These are phyloP conservation scores for Globisporangium paroecandrum DNA, from an alignment of 352 stramenopile genomes.

Conservation along the genomic window DNA sequence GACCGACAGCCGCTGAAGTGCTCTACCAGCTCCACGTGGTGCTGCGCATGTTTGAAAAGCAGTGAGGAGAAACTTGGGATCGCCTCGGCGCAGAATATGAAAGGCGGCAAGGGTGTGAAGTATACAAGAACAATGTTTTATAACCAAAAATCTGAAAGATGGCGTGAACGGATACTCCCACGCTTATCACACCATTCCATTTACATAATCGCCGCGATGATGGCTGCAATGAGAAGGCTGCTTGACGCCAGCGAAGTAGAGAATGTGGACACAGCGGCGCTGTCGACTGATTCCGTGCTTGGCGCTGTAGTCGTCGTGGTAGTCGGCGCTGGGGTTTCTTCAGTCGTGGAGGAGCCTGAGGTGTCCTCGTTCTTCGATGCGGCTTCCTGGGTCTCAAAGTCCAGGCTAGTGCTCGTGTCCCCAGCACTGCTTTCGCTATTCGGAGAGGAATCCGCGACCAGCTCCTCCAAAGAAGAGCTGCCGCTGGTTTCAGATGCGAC, in stretches of 20 bases:
- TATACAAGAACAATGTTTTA: not conserved
- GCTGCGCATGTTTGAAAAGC: slow-evolving; percentile 13
- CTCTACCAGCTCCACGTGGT: slow-evolving; percentile 22
- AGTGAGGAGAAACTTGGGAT: not conserved
- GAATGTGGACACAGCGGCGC: not conserved
- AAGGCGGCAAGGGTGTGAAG: not conserved
- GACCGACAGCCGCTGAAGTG: slow-evolving; percentile 15
- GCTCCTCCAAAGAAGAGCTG: not conserved
- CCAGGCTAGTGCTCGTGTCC: slow-evolving; percentile 2
- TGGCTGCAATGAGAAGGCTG: not conserved
- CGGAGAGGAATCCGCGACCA: not conserved
- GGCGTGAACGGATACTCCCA: not conserved
- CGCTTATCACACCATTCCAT: not conserved
- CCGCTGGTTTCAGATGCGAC: not conserved
- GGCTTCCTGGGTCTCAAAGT: slow-evolving; percentile 6
- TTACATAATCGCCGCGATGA: not conserved
- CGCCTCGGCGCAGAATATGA: not conserved
- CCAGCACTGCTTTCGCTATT: slow-evolving; percentile 1
- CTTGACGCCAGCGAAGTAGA: not conserved
- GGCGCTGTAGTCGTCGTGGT: slow-evolving; percentile 1
- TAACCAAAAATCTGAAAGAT: slow-evolving; percentile 1
- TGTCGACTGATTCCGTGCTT: not conserved
- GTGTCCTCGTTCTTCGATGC: slow-evolving; percentile 11
- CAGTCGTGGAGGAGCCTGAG: slow-evolving; percentile 13
- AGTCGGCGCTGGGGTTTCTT: not conserved